Conservation (phyloP, 345 rosid genomes). For the thale cress (Arabidopsis thaliana) region DNA sequence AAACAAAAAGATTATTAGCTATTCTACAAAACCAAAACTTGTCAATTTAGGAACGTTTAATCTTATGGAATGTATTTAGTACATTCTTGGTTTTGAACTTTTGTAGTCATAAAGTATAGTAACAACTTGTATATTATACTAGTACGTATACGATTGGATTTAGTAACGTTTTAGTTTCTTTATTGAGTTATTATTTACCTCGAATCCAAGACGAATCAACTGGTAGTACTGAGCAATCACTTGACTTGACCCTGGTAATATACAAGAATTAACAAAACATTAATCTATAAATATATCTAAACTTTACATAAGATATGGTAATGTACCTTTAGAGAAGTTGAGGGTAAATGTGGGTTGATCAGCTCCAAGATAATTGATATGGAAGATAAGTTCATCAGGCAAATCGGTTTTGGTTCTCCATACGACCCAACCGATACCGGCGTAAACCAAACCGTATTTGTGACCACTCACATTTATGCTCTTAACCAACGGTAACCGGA, state of each 20-base stretch:
- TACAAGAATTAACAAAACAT: not conserved
- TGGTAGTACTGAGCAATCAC: slow-evolving; percentile 59
- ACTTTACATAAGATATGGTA: not conserved
- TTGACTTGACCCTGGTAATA: slow-evolving; percentile 49
- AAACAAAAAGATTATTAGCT: not conserved
- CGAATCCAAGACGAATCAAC: slow-evolving; percentile 57
- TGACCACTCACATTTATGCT: slow-evolving; percentile 70
- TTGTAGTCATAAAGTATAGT: too few relatives aligned
- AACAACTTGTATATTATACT: too few relatives aligned
- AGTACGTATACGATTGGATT: too few relatives aligned
- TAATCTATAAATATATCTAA: not conserved
- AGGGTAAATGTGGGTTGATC: slow-evolving; percentile 72
- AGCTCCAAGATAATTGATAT: slow-evolving; percentile 63
- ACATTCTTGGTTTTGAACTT: too few relatives aligned
- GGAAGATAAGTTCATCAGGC: slow-evolving; percentile 71
- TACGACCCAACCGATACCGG: slow-evolving; percentile 65
- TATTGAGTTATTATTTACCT: slow-evolving; percentile 23
- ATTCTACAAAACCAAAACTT: too few relatives aligned
- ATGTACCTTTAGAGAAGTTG: slow-evolving; percentile 63
- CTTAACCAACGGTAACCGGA: slow-evolving; percentile 62
- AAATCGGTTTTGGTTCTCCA: slow-evolving; percentile 67
- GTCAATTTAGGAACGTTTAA: too few relatives aligned
- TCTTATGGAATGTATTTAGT: too few relatives aligned
- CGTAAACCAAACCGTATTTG: slow-evolving; percentile 64
- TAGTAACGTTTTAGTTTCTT: too few relatives aligned